A percentile compares a stretch with the other conserved stretches of the same genome.
Conservation (phyloP, 352 stramenopile species). For the Pythium insidiosum region DNA sequence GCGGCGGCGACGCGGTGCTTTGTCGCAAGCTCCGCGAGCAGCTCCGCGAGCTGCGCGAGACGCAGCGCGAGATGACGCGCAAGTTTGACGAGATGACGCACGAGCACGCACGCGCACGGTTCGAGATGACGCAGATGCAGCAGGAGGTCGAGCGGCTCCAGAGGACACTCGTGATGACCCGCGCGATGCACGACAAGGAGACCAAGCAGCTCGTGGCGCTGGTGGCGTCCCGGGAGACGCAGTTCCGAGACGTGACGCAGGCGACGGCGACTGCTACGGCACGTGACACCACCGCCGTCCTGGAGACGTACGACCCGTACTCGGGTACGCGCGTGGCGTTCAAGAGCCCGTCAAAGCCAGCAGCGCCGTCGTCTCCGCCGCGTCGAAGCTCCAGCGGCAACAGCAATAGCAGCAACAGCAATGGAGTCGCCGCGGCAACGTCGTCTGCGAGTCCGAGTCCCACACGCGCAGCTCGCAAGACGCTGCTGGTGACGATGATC, state of each 20-base stretch:
- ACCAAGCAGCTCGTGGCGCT: conserved; percentile 45
- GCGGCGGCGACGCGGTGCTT: conserved; percentile 34
- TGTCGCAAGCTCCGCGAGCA: conserved; percentile 39
- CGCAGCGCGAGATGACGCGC: conserved; percentile 13
- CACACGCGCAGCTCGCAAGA: too few relatives aligned
- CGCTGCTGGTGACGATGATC: too few relatives aligned
- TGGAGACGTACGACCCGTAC: conserved; percentile 33
- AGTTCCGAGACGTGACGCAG: conserved; percentile 30
- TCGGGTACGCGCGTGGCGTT: conserved; percentile 25
- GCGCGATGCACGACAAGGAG: conserved; percentile 64
- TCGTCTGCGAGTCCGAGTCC: too few relatives aligned
- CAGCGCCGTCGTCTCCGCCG: too few relatives aligned
- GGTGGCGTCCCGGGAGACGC: conserved; percentile 25
- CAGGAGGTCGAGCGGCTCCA: conserved; percentile 23
- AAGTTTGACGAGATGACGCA: conserved; percentile 18
- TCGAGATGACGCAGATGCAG: conserved; percentile 23
- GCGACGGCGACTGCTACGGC: conserved; percentile 5
- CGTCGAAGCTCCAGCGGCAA: too few relatives aligned
- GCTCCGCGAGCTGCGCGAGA: conserved; percentile 16
- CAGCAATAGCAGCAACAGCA: too few relatives aligned
- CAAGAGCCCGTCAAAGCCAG: conserved; percentile 19
- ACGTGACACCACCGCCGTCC: not conserved
- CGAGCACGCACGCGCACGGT: conserved; percentile 29
- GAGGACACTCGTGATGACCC: conserved; percentile 34
- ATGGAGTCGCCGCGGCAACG: too few relatives aligned